phyloP scores from a whole-genome alignment of 331 rosid species.

The Dryas integrifolia region DNA sequence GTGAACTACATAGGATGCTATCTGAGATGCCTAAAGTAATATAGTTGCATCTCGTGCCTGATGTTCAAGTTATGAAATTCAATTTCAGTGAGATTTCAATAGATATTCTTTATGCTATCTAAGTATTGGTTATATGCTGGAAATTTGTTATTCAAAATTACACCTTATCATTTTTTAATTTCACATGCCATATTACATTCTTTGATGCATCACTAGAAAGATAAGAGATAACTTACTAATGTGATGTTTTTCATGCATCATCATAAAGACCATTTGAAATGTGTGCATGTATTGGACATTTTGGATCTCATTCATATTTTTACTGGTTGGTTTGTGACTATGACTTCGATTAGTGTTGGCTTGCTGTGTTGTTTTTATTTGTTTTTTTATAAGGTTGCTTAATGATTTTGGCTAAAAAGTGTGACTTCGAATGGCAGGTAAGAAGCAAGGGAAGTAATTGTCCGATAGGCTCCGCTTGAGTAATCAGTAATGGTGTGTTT shows the following conservation, averaged over 20 bases:
- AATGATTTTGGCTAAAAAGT: too few species aligned
- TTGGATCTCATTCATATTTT: background rate
- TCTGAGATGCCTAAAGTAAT: constrained; percentile 87
- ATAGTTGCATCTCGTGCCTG: constrained; percentile 90
- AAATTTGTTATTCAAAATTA: too few species aligned
- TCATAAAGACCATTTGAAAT: background rate
- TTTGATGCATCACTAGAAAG: background rate
- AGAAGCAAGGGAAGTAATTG: too few species aligned
- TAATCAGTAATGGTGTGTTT: too few species aligned
- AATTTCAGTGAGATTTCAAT: constrained; percentile 83
- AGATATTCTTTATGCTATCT: constrained; percentile 66
- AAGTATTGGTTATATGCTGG: too few species aligned
- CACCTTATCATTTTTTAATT: background rate
- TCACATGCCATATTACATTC: background rate
- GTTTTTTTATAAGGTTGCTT: too few species aligned
- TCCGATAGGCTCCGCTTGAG: too few species aligned
- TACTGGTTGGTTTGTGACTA: too few species aligned
- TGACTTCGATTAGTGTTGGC: too few species aligned
- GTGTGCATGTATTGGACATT: background rate
- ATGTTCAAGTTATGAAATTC: constrained; percentile 72
- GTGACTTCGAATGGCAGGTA: too few species aligned
- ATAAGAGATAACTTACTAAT: background rate
- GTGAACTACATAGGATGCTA: constrained; percentile 75
- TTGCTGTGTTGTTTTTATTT: too few species aligned
- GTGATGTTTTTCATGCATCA: background rate